These are phyloP conservation scores for Zasmidium citrigriseum DNA, from an alignment of 2,329 filamentous ascomycete species.

Conservation along the genomic window DNA sequence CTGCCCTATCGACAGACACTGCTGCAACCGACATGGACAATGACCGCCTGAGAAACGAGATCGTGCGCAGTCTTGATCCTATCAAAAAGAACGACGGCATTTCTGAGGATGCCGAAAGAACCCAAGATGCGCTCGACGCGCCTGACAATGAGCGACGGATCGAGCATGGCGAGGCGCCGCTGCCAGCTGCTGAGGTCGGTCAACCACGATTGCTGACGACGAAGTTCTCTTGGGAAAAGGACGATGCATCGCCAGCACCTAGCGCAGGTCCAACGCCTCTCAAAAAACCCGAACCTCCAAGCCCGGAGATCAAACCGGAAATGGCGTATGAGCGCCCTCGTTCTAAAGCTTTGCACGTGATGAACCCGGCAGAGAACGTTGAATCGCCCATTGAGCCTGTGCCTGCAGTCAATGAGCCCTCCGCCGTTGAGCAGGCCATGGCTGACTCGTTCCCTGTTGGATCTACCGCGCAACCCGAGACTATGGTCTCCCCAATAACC, in stretches of 20 bases:
- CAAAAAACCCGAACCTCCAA: conserved; percentile 15
- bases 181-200: conserved; percentile 25
- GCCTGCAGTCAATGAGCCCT: background rate
- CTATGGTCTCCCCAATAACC: conserved; percentile 20
- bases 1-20: conserved; percentile 19
- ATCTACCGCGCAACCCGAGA: background rate
- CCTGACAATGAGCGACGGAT: conserved; percentile 26
- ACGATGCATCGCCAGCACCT: conserved; percentile 2
- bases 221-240: conserved; percentile 42
- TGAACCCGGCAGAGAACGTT: conserved; percentile 41
- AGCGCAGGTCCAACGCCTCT: background rate
- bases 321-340: conserved; percentile 33
- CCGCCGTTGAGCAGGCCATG: background rate
- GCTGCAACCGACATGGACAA: conserved; percentile 63
- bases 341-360: conserved; percentile 43
- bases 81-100: conserved; percentile 26
- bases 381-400: conserved; percentile 9
- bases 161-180: conserved; percentile 27
- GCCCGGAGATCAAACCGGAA: conserved; percentile 31
- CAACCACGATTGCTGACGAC: conserved; percentile 29
- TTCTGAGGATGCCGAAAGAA: conserved; percentile 23
- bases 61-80: conserved; percentile 68
- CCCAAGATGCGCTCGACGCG: conserved; percentile 33
- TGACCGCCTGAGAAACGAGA: conserved; percentile 72
- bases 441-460: background rate